A percentile compares a stretch with the other conserved stretches of the same genome.
phyloP scores from a whole-genome alignment of 2,329 filamentous ascomycete genomes.

The Cadophora luteo-olivacea region DNA sequence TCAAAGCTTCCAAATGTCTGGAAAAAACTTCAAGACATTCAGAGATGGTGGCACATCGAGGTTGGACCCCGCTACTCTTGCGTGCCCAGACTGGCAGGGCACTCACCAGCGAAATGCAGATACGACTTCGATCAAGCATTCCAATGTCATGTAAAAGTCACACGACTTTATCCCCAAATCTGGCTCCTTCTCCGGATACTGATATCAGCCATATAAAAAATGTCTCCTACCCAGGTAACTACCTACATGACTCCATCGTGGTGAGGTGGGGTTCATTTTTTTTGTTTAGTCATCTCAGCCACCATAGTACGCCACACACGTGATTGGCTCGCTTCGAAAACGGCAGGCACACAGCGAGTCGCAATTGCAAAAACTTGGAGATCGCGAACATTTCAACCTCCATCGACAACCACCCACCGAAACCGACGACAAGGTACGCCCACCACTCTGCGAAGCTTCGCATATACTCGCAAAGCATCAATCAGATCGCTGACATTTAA shows the following conservation, averaged over 20 bases:
- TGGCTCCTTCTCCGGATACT: background rate
- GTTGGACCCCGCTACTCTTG: too few relatives aligned
- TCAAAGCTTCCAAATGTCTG: too few relatives aligned
- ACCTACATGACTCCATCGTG: too few relatives aligned
- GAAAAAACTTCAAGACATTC: too few relatives aligned
- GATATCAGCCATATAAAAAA: too few relatives aligned
- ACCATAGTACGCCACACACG: background rate
- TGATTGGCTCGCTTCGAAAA: conserved; percentile 25
- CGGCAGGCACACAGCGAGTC: conserved; percentile 10
- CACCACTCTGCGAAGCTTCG: conserved; percentile 4
- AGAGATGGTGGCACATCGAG: too few relatives aligned
- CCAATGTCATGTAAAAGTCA: background rate
- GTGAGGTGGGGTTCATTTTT: too few relatives aligned
- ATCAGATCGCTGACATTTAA: conserved; percentile 31
- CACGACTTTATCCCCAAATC: background rate
- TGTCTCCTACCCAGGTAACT: background rate
- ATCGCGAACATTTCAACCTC: conserved; percentile 33
- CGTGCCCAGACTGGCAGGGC: too few relatives aligned
- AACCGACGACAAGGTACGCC: conserved; percentile 43
- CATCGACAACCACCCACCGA: conserved; percentile 41
- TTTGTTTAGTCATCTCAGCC: conserved; percentile 9
- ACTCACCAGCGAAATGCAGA: too few relatives aligned
- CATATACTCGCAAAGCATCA: background rate
- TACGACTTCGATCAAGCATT: background rate
- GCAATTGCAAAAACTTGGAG: conserved; percentile 28